phyloP scores from a whole-genome alignment of 805 yeast species.

The Candida boidinii region DNA sequence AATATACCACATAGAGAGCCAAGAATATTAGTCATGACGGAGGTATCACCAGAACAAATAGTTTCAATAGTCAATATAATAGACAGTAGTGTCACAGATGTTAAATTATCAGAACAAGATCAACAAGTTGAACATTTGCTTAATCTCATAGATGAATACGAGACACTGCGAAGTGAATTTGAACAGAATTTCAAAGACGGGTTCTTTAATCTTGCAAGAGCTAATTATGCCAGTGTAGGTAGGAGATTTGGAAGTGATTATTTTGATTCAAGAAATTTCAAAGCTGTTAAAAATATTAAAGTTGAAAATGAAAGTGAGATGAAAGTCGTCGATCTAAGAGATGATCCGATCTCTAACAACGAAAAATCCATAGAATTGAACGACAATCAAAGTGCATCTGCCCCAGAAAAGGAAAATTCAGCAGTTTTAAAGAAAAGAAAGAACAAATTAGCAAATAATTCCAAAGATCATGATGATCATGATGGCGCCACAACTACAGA shows the following conservation, averaged over 20 bases:
- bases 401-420: background rate
- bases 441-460: background rate
- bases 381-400: too few species aligned
- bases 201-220: slow-evolving; percentile 31
- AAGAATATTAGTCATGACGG: too few species aligned
- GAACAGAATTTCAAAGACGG: slow-evolving; percentile 25
- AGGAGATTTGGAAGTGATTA: slow-evolving; percentile 10
- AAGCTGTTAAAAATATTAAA: slow-evolving; percentile 3
- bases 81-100: too few species aligned
- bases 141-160: slow-evolving; percentile 26
- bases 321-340: too few species aligned
- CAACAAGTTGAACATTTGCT: slow-evolving; percentile 15
- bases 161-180: slow-evolving; percentile 14
- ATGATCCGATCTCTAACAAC: too few species aligned
- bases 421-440: background rate
- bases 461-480: background rate
- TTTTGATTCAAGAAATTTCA: slow-evolving; percentile 12
- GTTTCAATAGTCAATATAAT: too few species aligned
- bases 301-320: too few species aligned
- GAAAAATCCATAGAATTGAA: too few species aligned
- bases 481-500: too few species aligned
- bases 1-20: too few species aligned
- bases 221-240: slow-evolving; percentile 27
- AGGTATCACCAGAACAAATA: too few species aligned
- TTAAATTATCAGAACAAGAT: slow-evolving; percentile 3